A percentile compares a stretch with the other conserved stretches of the same genome.
These are phyloP conservation scores for Hansenula anomala DNA, from an alignment of 1,139 yeast species.

Conservation along the genomic window DNA sequence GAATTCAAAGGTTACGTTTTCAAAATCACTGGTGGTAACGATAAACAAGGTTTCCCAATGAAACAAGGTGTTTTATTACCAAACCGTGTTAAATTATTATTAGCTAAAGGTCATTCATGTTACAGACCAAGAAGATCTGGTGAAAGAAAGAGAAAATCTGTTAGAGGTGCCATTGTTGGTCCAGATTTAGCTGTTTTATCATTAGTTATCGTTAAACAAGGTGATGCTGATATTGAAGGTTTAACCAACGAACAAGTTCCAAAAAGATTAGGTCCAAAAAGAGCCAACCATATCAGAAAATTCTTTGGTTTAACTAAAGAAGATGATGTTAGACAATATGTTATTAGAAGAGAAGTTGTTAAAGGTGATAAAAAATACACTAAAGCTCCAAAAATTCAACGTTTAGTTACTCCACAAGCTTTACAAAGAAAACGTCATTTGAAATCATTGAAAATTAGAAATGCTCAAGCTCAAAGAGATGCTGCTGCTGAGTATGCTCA, in stretches of 20 bases:
- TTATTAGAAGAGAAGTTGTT: conserved; percentile 96
- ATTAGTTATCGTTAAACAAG: conserved; percentile 92
- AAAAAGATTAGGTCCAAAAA: conserved; percentile 99
- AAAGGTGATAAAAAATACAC: conserved; percentile 99
- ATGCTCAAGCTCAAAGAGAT: conserved; percentile 99
- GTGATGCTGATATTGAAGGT: conserved; percentile 92
- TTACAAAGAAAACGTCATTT: conserved; percentile 99
- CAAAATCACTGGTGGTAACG: conserved; percentile 99
- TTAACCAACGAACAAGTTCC: conserved; percentile 90
- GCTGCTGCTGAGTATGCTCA: conserved; percentile 99
- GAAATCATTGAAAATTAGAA: conserved; percentile 88
- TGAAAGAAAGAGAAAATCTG: conserved; percentile 99
- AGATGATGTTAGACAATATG: conserved; percentile 92
- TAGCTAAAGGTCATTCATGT: conserved; percentile 93
- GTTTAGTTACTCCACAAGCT: conserved; percentile 98
- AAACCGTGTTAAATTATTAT: conserved; percentile 95
- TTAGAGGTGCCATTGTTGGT: conserved; percentile 98
- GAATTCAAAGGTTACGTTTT: conserved; percentile 98
- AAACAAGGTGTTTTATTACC: conserved; percentile 99
- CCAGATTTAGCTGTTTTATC: conserved; percentile 94
- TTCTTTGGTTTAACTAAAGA: conserved; percentile 98
- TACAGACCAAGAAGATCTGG: conserved; percentile 99
- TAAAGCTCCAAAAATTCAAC: conserved; percentile 99
- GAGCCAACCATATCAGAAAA: conserved; percentile 99
- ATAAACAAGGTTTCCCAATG: conserved; percentile 99